Percentiles rank a stretch among this genome's conserved stretches.
Evolutionary conservation across 371 early-diverging fungal genomes (phyloP).

Genomic region (Mortierella sp.): DNA sequence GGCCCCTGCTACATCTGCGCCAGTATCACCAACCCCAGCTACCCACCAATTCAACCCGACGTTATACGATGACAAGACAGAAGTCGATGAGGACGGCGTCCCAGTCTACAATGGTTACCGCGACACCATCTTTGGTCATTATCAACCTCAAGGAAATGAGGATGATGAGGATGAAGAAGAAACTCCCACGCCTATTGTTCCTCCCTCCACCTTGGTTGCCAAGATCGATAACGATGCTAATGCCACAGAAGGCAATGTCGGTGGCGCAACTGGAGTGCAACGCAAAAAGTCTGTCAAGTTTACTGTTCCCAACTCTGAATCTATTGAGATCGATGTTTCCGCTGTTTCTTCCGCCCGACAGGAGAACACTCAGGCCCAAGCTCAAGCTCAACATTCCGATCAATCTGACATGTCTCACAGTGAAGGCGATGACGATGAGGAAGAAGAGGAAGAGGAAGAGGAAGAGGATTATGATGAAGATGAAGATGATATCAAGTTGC

Average conservation of each 20-base stretch:
- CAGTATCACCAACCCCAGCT: slow-evolving; percentile 6
- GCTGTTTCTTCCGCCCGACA: background rate
- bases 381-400: background rate
- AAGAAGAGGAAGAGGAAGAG: slow-evolving; percentile 3
- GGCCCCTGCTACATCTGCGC: slow-evolving; percentile 2
- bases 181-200: slow-evolving; percentile 19
- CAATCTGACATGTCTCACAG: slow-evolving; percentile 14
- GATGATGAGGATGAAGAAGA: slow-evolving; percentile 29
- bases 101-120: slow-evolving; percentile 48
- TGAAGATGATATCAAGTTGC: slow-evolving; percentile 4
- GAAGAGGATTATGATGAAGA: slow-evolving; percentile 29
- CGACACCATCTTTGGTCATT: slow-evolving; percentile 47
- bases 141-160: slow-evolving; percentile 21
- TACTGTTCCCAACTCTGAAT: slow-evolving; percentile 24
- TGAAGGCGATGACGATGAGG: slow-evolving; percentile 13
- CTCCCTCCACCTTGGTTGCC: slow-evolving; percentile 2
- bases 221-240: slow-evolving; percentile 3
- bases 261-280: slow-evolving; percentile 14
- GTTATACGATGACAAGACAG: slow-evolving; percentile 43
- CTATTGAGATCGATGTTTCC: slow-evolving; percentile 8
- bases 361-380: background rate
- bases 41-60: slow-evolving; percentile 31
- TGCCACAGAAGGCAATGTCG: background rate
- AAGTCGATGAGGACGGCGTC: slow-evolving; percentile 36
- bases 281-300: slow-evolving; percentile 54